Conservation (phyloP, 495 filamentous ascomycete genomes). For the Talaromyces ruber region DNA sequence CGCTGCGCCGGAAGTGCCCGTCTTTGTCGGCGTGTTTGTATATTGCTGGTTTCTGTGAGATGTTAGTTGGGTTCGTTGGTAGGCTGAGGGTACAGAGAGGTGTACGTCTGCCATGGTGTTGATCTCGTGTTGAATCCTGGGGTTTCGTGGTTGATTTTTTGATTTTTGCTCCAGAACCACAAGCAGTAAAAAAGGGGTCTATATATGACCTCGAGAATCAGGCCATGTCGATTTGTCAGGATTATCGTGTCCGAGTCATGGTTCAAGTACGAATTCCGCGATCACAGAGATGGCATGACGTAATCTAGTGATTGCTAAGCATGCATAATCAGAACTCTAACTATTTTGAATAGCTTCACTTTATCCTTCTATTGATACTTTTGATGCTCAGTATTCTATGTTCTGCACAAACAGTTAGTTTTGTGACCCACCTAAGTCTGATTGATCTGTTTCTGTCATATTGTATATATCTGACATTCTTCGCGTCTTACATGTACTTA, state of each 20-base stretch:
- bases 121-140: not conserved
- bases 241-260: not conserved
- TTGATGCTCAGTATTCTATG: too few species aligned
- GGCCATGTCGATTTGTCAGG: not conserved
- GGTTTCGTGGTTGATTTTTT: not conserved
- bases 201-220: not conserved
- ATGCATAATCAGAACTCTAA: not conserved
- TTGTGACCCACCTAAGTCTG: too few species aligned
- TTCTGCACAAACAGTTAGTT: too few species aligned
- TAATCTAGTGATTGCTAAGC: not conserved
- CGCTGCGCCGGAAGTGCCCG: slow-evolving; percentile 42
- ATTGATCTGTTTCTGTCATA: too few species aligned
- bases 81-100: not conserved
- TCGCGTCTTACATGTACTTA: too few species aligned
- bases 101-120: not conserved
- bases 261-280: not conserved
- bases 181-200: not conserved
- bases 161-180: not conserved
- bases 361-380: too few species aligned
- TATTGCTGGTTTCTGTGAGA: not conserved
- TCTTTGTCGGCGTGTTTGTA: slow-evolving; percentile 28
- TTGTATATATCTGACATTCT: too few species aligned
- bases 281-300: not conserved
- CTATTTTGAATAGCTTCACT: not conserved
- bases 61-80: not conserved